A percentile compares a stretch with the other conserved stretches of the same genome.
Conservation (phyloP, 768 basidiomycete species). For the Gelatoporia subvermispora region DNA sequence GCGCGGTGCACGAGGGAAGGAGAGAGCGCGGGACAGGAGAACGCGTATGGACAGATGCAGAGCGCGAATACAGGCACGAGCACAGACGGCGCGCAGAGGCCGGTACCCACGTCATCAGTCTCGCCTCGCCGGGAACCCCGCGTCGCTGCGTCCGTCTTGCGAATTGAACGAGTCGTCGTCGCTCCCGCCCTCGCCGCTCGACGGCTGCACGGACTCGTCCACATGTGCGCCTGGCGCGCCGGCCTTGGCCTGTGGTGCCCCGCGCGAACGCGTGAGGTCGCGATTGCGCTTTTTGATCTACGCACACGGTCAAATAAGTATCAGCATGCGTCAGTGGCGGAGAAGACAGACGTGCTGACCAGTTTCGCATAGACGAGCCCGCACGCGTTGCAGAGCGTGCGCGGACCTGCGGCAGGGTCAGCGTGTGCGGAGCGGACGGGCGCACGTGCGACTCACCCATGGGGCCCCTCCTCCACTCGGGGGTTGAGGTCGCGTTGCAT, state of each 20-base stretch:
- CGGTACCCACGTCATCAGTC: constrained; percentile 5
- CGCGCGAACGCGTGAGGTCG: constrained; percentile 19
- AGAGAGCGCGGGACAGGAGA: neutral
- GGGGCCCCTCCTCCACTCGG: constrained; percentile 83
- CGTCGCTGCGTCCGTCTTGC: constrained; percentile 20
- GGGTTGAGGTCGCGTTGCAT: constrained; percentile 79
- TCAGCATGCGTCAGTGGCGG: neutral
- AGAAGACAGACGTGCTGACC: constrained; percentile 37
- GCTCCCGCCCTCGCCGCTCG: constrained; percentile 21
- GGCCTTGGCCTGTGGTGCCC: constrained; percentile 1
- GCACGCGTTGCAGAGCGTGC: constrained; percentile 83
- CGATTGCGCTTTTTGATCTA: constrained; percentile 28
- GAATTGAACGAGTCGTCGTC: constrained; percentile 27
- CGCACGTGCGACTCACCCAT: constrained; percentile 48
- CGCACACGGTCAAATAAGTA: neutral
- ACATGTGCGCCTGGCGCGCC: neutral
- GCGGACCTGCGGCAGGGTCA: constrained; percentile 47
- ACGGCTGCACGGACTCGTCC: constrained; percentile 15
- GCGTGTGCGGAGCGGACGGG: constrained; percentile 1
- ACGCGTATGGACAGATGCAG: neutral
- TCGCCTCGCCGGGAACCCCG: constrained; percentile 13
- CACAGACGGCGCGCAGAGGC: neutral
- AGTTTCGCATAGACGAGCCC: constrained; percentile 85
- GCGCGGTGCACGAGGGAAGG: neutral
- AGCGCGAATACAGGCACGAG: neutral